Evolutionary conservation across 179 eudicot species (phyloP), one percentile per base, ranked within the genome.

Genomic region (Silene noctiflora): DNA sequence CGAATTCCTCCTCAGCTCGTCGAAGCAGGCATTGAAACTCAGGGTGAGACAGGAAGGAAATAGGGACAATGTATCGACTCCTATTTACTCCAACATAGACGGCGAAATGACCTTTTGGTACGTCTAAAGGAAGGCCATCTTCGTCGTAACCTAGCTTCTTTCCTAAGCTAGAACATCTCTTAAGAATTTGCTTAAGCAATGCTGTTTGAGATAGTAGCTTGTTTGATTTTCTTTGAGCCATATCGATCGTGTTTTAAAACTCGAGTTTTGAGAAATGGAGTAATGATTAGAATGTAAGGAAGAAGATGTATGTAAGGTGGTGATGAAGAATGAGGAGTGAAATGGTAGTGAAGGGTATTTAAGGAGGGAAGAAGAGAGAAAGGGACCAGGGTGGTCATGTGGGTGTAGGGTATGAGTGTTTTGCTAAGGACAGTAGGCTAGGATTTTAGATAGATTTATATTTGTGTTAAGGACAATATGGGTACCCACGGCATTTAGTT

Each of bases 51-150:
- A 90, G 51, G 75, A 87, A 88, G 0, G 94, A 87, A n/a, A 91
- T 88, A 3, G 97, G 97, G 4, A 91, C 91, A 27, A 89, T 83
- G 90, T 91, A 88, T 79, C 97, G 78, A 71, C 83, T 90, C 56
- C 94, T 81, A 69, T 87, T 89, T 31, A 88, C 87, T 17, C 97
- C 97, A 4, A 91, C 92, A 53, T 91, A 91, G 24, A 91, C 97
- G 0, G 90, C 85, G 68, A 91, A 88, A 73, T 91, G 97, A 11
- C 97, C 97, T 73, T 91, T 90, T 0, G 92, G 94, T 11, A 90
- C 94, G 75, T 90, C 96, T 0, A 81, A 4, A 0, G 90, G 91
- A 9, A 86, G 87, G 16, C 84, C 86, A 39, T 82, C 70, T 44
- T 78, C 83, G 67, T 81, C 82, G 69, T 82, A 81, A 4, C 80